A percentile compares a stretch with the other conserved stretches of the same genome.
These are phyloP conservation scores for Penicillium atrosanguineum DNA, from an alignment of 495 filamentous ascomycete genomes.

Conservation along the genomic window DNA sequence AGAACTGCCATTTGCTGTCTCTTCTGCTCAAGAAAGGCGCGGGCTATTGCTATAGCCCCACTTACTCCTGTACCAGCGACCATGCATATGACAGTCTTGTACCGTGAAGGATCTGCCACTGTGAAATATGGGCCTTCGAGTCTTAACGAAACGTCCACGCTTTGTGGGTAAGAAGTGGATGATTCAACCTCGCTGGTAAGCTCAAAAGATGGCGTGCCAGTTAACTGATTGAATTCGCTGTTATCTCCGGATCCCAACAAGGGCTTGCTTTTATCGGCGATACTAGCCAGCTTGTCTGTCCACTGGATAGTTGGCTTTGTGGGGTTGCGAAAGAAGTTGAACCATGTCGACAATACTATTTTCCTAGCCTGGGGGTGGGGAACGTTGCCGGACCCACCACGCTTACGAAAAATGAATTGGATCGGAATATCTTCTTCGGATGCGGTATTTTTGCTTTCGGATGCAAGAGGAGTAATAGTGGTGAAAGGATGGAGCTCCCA, in stretches of 20 bases:
- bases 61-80: conserved; percentile 10
- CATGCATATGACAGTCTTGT: conserved; percentile 7
- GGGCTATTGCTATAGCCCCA: conserved; percentile 10
- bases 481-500: conserved; percentile 11
- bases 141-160: not conserved
- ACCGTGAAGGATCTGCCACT: conserved; percentile 5
- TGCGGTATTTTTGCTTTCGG: not conserved
- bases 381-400: not conserved
- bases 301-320: conserved; percentile 3
- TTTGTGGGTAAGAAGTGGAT: not conserved
- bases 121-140: conserved; percentile 9
- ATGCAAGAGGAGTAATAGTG: conserved; percentile 10
- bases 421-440: conserved; percentile 3
- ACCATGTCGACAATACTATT: not conserved
- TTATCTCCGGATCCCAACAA: conserved; percentile 3
- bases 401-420: conserved; percentile 8
- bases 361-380: conserved; percentile 1
- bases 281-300: conserved; percentile 6
- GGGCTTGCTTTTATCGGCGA: conserved; percentile 2
- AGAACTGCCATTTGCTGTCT: conserved; percentile 3
- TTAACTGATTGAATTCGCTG: not conserved
- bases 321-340: not conserved
- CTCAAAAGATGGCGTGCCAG: not conserved
- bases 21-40: conserved; percentile 5
- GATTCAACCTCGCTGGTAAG: not conserved